Base-by-base conservation (phyloP, 106 monocot genomes). In the Ottelia alismoides region DNA sequence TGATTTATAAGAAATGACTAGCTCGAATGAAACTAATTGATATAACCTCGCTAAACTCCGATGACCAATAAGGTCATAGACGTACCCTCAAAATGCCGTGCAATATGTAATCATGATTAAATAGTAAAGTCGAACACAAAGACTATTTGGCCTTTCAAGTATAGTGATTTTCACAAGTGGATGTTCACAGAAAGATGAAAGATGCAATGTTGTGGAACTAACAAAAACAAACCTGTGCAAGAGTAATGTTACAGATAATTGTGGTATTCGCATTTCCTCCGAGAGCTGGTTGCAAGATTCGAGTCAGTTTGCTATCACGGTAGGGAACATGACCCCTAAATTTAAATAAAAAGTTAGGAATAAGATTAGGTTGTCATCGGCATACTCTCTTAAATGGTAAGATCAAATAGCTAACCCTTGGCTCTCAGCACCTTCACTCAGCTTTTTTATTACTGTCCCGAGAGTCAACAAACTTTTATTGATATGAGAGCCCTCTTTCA, bases 181-280 rank as follows among this genome's bases (percentile, higher is more conserved):
- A n/a, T n/a, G n/a, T n/a, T n/a, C n/a, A n/a, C n/a, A n/a, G n/a
- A n/a, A n/a, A n/a, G n/a, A n/a, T n/a, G n/a, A n/a, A n/a, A n/a
- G n/a, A n/a, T n/a, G n/a, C n/a, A n/a, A n/a, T n/a, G n/a, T n/a
- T n/a, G n/a, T n/a, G n/a, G n/a, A n/a, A n/a, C n/a, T n/a, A n/a
- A n/a, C n/a, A n/a, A n/a, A n/a, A n/a, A n/a, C n/a, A n/a, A n/a
- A 98, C 98, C 85, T 82, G 82, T 45, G 82, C 82, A 57, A 90
- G 85, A 11, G 98, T 90, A 60, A 98, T 80, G 53, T 98, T 98
- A 58, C 98, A 98, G 21, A 98, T 90, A 22, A 98, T 90, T 28
- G 90, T 75, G 47, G 98, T 98, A 70, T 98, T 86, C 55, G 98
- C 72, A 75, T 98, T 98, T 52, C 98, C 98, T 60, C 98, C 98